A percentile compares a stretch with the other conserved stretches of the same genome.
phyloP scores from a whole-genome alignment of 2,329 filamentous ascomycete genomes.

The Fusarium sp. region DNA sequence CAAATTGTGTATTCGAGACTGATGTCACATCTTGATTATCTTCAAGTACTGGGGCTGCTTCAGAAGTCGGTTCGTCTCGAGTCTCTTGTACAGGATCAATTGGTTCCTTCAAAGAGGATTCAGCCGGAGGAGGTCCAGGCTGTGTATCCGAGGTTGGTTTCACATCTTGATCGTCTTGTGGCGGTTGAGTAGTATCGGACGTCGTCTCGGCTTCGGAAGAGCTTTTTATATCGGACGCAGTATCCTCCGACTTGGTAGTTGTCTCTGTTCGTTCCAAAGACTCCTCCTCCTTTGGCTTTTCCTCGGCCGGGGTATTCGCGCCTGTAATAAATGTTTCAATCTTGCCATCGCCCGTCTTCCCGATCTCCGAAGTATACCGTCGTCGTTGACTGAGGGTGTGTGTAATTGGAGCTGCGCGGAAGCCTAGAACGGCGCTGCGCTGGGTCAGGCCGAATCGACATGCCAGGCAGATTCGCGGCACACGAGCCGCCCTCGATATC shows the following conservation, averaged over 20 bases:
- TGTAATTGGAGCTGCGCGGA: slow-evolving; percentile 17
- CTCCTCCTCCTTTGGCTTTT: not conserved
- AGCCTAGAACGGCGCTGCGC: slow-evolving; percentile 24
- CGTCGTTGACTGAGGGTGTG: slow-evolving; percentile 22
- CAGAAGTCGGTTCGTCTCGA: not conserved
- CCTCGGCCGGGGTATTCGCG: not conserved
- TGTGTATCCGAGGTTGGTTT: not conserved
- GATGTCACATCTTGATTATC: not conserved
- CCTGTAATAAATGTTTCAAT: slow-evolving; percentile 39
- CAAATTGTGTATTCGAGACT: not conserved
- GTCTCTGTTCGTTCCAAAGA: not conserved
- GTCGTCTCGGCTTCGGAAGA: not conserved
- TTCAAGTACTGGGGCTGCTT: not conserved
- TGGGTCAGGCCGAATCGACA: slow-evolving; percentile 47
- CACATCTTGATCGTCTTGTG: not conserved
- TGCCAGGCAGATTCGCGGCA: slow-evolving; percentile 48
- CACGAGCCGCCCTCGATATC: slow-evolving; percentile 48
- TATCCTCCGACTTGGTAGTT: not conserved
- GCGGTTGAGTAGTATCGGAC: not conserved
- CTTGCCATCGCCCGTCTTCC: slow-evolving; percentile 34
- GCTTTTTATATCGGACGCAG: not conserved
- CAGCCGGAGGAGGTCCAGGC: not conserved
- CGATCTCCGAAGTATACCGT: slow-evolving; percentile 39
- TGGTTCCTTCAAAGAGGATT: not conserved
- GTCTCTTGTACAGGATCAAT: not conserved